Evolutionary conservation across 1,139 yeast genomes (phyloP).

Genomic region (Candida pseudocylindracea): DNA sequence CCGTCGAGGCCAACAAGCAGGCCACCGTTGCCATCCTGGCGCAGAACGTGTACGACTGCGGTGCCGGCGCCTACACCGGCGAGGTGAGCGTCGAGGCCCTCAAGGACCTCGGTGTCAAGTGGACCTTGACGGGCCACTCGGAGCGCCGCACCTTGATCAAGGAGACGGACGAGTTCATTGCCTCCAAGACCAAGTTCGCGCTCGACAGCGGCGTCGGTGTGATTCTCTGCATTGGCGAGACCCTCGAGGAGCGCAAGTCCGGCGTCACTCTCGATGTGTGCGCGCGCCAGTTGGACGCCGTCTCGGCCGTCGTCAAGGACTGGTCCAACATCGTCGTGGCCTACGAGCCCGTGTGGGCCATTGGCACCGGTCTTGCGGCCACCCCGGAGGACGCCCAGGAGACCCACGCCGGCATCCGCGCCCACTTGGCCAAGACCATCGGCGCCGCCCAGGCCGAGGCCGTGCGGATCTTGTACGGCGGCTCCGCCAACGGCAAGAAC

Average conservation of each 20-base stretch:
- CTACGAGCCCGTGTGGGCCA: constrained; percentile 99
- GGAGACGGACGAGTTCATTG: constrained; percentile 81
- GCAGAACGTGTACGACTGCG: constrained; percentile 75
- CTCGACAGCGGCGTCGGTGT: constrained; percentile 74
- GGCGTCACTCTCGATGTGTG: constrained; percentile 72
- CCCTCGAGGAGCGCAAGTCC: constrained; percentile 84
- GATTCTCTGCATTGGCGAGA: constrained; percentile 93
- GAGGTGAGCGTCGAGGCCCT: constrained; percentile 80
- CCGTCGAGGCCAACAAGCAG: constrained; percentile 49
- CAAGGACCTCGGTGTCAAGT: constrained; percentile 78
- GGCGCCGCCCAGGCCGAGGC: constrained; percentile 2
- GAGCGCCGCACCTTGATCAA: constrained; percentile 92
- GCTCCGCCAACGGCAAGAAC: constrained; percentile 93
- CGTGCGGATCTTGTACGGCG: constrained; percentile 92
- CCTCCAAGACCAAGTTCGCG: constrained; percentile 89
- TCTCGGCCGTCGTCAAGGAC: constrained; percentile 60
- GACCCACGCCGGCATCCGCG: constrained; percentile 33
- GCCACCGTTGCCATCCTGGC: constrained; percentile 64
- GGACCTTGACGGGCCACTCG: constrained; percentile 97
- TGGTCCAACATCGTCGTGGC: constrained; percentile 91
- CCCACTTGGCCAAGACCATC: background rate
- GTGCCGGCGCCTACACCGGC: constrained; percentile 95
- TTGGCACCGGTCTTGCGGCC: constrained; percentile 98
- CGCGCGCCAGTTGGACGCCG: constrained; percentile 83
- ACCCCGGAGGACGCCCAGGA: constrained; percentile 96